Conservation (phyloP, 495 filamentous ascomycete genomes). For the Hypomontagnella monticulosa region DNA sequence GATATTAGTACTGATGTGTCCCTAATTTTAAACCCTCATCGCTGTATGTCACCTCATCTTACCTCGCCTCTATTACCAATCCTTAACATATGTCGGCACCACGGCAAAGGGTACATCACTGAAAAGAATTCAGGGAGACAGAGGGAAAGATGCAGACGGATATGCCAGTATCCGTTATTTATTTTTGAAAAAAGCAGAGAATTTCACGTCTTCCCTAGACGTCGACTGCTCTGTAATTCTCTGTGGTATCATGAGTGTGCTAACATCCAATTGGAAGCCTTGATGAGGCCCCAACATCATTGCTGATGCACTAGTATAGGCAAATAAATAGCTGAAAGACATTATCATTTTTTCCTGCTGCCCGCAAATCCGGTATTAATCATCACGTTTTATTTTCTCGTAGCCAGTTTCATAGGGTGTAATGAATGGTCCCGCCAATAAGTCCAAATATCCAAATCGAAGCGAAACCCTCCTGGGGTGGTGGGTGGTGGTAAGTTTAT, state of each 20-base stretch:
- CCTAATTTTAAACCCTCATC: too few relatives aligned
- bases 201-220: background rate
- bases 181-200: background rate
- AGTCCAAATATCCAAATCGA: constrained; percentile 27
- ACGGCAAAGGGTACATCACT: too few relatives aligned
- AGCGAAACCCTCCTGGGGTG: constrained; percentile 32
- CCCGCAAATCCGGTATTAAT: constrained; percentile 22
- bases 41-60: too few relatives aligned
- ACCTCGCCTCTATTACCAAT: too few relatives aligned
- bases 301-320: constrained; percentile 3
- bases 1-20: too few relatives aligned
- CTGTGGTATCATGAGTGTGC: constrained; percentile 21
- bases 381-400: constrained; percentile 24
- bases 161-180: background rate
- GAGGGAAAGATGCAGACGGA: too few relatives aligned
- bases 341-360: constrained; percentile 30
- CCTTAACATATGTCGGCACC: too few relatives aligned
- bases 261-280: background rate
- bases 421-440: constrained; percentile 35
- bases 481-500: background rate
- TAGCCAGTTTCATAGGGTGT: constrained; percentile 13
- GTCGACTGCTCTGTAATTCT: constrained; percentile 4
- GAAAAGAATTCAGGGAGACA: too few relatives aligned
- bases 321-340: constrained; percentile 16
- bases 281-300: background rate